Percentiles rank a stretch among this genome's conserved stretches.
Evolutionary conservation across 129 eudicot genomes (phyloP).

Genomic region (Flaveria bidentis): DNA sequence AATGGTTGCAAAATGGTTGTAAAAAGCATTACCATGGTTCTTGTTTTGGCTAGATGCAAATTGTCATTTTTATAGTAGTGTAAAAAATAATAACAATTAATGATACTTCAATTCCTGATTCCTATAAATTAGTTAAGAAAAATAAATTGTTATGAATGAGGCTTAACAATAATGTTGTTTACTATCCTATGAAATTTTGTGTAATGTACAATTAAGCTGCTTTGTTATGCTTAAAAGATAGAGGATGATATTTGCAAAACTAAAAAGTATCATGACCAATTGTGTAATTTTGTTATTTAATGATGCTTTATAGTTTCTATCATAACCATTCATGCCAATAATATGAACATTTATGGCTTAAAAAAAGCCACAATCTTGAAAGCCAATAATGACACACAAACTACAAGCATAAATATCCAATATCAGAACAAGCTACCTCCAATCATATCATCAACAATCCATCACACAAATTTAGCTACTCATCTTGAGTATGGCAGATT

Average conservation of each 20-base stretch:
- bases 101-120: too few relatives aligned
- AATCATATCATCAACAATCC: constrained; percentile 27
- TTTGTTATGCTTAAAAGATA: neutral
- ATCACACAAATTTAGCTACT: constrained; percentile 1
- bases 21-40: too few relatives aligned
- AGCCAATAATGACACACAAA: constrained; percentile 28
- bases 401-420: constrained; percentile 19
- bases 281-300: neutral
- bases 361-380: constrained; percentile 8
- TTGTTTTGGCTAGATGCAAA: too few relatives aligned
- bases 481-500: constrained; percentile 28
- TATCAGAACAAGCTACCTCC: neutral
- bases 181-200: neutral
- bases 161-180: neutral
- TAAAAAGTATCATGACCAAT: neutral
- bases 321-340: constrained; percentile 24
- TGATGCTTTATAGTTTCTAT: neutral
- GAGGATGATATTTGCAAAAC: neutral
- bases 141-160: neutral
- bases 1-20: too few relatives aligned
- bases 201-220: neutral
- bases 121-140: too few relatives aligned
- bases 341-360: constrained; percentile 9
- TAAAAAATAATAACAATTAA: too few relatives aligned
- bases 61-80: too few relatives aligned